A percentile compares a stretch with the other conserved stretches of the same genome.
Conservation (phyloP, 148 eudicot species). For the Amaranthus hypochondriacus region DNA sequence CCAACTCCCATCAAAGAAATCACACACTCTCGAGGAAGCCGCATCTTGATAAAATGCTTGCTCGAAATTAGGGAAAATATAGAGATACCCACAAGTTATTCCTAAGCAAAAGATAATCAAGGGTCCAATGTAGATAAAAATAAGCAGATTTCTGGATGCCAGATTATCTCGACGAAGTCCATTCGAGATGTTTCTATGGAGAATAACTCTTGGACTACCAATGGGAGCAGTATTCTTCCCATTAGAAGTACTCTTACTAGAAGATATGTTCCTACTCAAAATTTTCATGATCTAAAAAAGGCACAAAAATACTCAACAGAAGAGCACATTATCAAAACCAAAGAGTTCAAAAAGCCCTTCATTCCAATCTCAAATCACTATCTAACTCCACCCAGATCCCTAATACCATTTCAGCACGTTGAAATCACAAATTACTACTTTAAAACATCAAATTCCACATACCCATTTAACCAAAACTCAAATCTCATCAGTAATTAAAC, state of each 20-base stretch:
- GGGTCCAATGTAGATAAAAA: conserved; percentile 35
- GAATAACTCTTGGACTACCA: conserved; percentile 36
- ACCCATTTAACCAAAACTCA: conserved; percentile 16
- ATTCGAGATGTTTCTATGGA: conserved; percentile 16
- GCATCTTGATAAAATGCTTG: conserved; percentile 29
- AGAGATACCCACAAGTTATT: conserved; percentile 37
- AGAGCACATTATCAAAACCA: conserved; percentile 6
- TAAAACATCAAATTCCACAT: conserved; percentile 7
- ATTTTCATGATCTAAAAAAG: conserved; percentile 12
- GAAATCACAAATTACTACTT: background rate
- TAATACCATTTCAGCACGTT: conserved; percentile 5
- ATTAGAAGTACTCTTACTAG: conserved; percentile 35
- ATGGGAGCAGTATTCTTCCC: conserved; percentile 28
- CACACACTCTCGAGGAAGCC: conserved; percentile 23
- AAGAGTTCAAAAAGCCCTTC: conserved; percentile 9
- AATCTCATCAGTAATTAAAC: conserved; percentile 12
- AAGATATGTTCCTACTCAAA: conserved; percentile 28
- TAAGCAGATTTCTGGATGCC: conserved; percentile 28
- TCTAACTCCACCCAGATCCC: background rate
- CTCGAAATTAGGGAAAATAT: conserved; percentile 38
- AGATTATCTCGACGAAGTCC: conserved; percentile 26
- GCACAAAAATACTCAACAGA: conserved; percentile 13
- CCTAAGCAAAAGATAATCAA: conserved; percentile 41
- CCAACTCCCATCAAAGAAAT: conserved; percentile 58
- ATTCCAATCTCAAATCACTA: conserved; percentile 5